These are phyloP conservation scores for Triangularia verruculosa DNA, from an alignment of 2,329 filamentous ascomycete species.

Conservation along the genomic window DNA sequence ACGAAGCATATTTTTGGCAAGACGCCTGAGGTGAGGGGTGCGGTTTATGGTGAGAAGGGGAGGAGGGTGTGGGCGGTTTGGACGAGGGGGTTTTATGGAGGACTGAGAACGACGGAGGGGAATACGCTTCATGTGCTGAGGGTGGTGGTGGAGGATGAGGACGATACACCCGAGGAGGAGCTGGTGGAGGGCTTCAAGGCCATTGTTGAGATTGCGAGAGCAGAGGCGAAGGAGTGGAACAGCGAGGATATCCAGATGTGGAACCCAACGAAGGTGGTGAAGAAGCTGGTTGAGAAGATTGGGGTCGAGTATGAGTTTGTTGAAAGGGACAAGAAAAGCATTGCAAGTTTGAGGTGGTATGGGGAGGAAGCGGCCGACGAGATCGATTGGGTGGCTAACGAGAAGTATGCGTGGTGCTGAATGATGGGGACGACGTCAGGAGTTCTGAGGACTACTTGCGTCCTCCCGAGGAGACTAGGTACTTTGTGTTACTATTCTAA, in stretches of 20 bases:
- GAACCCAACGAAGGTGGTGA: slow-evolving; percentile 66
- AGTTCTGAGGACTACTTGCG: no score
- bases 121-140: slow-evolving; percentile 70
- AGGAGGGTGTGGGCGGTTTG: slow-evolving; percentile 71
- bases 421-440: neutral
- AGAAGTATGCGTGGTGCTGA: slow-evolving; percentile 78
- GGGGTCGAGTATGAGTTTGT: slow-evolving; percentile 50
- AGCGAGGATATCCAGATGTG: slow-evolving; percentile 73
- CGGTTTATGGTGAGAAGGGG: slow-evolving; percentile 54
- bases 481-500: no score
- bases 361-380: slow-evolving; percentile 49
- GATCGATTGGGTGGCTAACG: slow-evolving; percentile 70
- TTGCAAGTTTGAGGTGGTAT: slow-evolving; percentile 71
- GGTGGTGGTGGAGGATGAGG: slow-evolving; percentile 61
- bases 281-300: slow-evolving; percentile 44
- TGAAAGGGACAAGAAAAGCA: slow-evolving; percentile 62
- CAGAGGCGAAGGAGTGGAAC: slow-evolving; percentile 68
- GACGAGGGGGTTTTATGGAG: slow-evolving; percentile 63
- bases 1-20: slow-evolving; percentile 57
- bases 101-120: slow-evolving; percentile 49
- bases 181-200: slow-evolving; percentile 55
- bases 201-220: slow-evolving; percentile 64
- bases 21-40: slow-evolving; percentile 64
- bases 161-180: slow-evolving; percentile 38
- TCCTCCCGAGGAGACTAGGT: no score